Evolutionary conservation across 2,329 filamentous ascomycete species (phyloP), one percentile per base, ranked within the genome.

Genomic region (Catunica adiposa): DNA sequence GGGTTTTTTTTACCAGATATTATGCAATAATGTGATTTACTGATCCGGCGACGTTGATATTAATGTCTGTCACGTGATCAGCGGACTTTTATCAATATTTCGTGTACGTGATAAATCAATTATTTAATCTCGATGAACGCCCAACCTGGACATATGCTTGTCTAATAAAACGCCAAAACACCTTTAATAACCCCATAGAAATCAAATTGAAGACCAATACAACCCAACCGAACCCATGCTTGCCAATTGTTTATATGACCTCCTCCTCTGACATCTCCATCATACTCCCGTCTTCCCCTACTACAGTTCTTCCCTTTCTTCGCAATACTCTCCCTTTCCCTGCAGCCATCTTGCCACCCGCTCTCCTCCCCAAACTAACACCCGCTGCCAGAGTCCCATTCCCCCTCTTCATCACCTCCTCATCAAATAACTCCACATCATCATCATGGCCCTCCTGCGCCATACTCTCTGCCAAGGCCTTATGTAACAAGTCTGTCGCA

Each of bases 401-500:
- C 20, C 25, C 56, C 57, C 62, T 15, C 65, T 64, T 42, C 67
- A 67, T 11, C 75, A 83, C 65, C 42, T 73, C 71, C 3, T 70
- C 66, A 62, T 84, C 80, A 57, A 82, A 76, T 3, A 68, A 69
- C 1, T 66, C 67, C 60, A 76, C 59, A 20, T 70, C 70, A 29
- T 75, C 72, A 0, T 68, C 70, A 37, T 74, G 71, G 0, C 73
- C 74, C 50, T 71, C 71, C 22, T 70, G 61, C 15, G 70, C 62
- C 2, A 76, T 73, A 40, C 80, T 77, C 66, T 84, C 79, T 26
- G 79, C 77, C 1, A 88, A 70, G 2, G 86, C 84, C 64, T 83
- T 83, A 62, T 79, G 82, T 31, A 92, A 70, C 52, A 92, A 69
- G 65, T 92, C 86, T 0, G 84, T 89, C 1, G 86, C 85, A 61